Evolutionary conservation across 768 basidiomycete genomes (phyloP).

Genomic region (Hortiboletus campestris): DNA sequence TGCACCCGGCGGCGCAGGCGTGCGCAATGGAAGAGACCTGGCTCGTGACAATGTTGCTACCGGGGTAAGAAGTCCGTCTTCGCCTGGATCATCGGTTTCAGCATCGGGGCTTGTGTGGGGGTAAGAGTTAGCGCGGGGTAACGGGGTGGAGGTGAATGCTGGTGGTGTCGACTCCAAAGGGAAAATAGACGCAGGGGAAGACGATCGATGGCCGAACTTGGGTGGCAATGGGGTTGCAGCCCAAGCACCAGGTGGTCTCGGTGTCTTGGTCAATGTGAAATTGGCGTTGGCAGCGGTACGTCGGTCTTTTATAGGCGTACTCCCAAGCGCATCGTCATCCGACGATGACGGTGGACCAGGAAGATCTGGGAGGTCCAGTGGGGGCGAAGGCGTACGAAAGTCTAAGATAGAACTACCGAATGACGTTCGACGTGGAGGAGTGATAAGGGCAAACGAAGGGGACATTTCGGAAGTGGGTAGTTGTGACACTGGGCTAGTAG

Average conservation of each 20-base stretch:
- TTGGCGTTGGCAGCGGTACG: conserved; percentile 19
- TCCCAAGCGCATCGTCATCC: conserved; percentile 43
- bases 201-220: conserved; percentile 9
- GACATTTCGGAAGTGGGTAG: conserved; percentile 4
- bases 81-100: conserved; percentile 14
- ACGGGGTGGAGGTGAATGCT: conserved; percentile 25
- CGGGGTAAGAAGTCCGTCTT: conserved; percentile 42
- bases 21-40: conserved; percentile 46
- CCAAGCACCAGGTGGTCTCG: conserved; percentile 48
- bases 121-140: conserved; percentile 16
- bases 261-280: conserved; percentile 41
- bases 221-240: conserved; percentile 37
- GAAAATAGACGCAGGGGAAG: conserved; percentile 19
- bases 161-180: conserved; percentile 28
- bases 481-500: neutral
- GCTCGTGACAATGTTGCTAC: conserved; percentile 48
- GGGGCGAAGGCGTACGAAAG: conserved; percentile 64
- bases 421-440: conserved; percentile 47
- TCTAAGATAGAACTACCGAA: conserved; percentile 44
- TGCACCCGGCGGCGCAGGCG: conserved; percentile 68
- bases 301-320: conserved; percentile 21
- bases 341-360: conserved; percentile 61
- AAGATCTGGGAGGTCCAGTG: conserved; percentile 59
- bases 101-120: conserved; percentile 17
- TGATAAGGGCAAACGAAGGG: conserved; percentile 34